phyloP scores from a whole-genome alignment of 176 grass and related monocot genomes.

The Zea luxurians region DNA sequence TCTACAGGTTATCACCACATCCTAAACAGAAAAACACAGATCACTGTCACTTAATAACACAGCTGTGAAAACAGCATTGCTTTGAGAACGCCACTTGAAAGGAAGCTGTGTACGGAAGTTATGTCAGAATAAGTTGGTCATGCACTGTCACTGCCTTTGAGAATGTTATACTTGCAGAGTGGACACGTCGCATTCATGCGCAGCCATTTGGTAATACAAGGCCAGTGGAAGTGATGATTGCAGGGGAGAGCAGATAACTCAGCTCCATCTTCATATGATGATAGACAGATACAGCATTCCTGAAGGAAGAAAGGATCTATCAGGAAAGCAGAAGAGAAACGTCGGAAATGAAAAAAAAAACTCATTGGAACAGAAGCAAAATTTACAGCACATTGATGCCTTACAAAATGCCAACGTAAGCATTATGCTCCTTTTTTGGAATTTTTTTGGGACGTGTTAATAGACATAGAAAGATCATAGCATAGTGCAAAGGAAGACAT shows the following conservation, averaged over 20 bases:
- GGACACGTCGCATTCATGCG: constrained; percentile 82
- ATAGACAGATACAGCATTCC: constrained; percentile 88
- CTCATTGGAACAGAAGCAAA: background rate
- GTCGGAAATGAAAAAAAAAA: background rate
- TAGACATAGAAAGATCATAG: background rate
- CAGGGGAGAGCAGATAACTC: constrained; percentile 87
- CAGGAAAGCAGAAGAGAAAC: background rate
- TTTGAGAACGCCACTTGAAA: constrained; percentile 3
- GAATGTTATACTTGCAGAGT: constrained; percentile 96
- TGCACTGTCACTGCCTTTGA: constrained; percentile 69
- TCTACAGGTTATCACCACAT: constrained; percentile 21
- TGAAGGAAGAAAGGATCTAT: constrained; percentile 38
- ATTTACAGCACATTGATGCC: background rate
- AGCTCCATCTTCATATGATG: constrained; percentile 64
- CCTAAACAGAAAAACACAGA: constrained; percentile 17
- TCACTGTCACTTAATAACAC: constrained; percentile 25
- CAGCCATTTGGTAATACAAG: constrained; percentile 82
- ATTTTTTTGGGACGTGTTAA: background rate
- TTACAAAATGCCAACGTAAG: background rate
- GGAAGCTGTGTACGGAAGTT: constrained; percentile 19
- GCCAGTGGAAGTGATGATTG: constrained; percentile 87
- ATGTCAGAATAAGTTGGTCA: constrained; percentile 37
- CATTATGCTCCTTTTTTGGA: background rate
- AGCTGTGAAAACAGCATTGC: constrained; percentile 35
- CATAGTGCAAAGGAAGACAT: background rate